Conservation (phyloP, 116 monocot species). For the Dioscorea cayenensis region DNA sequence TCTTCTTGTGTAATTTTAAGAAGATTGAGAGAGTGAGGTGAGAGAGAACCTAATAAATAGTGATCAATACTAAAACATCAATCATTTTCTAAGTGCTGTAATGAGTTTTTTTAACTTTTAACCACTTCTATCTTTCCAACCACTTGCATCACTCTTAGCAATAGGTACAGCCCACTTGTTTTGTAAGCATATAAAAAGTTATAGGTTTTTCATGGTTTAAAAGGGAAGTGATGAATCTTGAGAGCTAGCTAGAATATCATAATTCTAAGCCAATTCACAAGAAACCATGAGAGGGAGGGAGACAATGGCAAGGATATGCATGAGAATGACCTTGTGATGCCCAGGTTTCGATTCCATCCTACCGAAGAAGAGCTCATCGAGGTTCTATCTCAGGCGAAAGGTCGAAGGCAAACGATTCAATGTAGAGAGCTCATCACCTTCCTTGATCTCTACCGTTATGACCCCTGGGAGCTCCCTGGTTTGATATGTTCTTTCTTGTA, state of each 20-base stretch:
- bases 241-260: not conserved
- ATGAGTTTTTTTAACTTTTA: not conserved
- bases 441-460: slow-evolving; percentile 74
- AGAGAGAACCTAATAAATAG: not conserved
- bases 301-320: slow-evolving; percentile 34
- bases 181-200: not conserved
- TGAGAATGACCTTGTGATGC: slow-evolving; percentile 68
- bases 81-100: not conserved
- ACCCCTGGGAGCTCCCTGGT: slow-evolving; percentile 81
- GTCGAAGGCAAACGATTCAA: slow-evolving; percentile 67
- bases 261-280: slow-evolving; percentile 13
- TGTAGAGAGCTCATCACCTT: slow-evolving; percentile 67
- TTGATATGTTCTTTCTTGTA: not conserved
- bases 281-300: slow-evolving; percentile 21
- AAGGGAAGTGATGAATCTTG: slow-evolving; percentile 6
- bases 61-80: not conserved
- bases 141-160: not conserved
- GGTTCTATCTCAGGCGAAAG: slow-evolving; percentile 79
- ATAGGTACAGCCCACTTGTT: not conserved
- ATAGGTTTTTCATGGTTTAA: not conserved
- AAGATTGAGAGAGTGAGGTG: too few species aligned
- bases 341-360: slow-evolving; percentile 78
- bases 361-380: slow-evolving; percentile 81
- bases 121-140: not conserved
- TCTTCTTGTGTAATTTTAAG: too few species aligned